These are phyloP conservation scores for Vitis hybrid DNA, from an alignment of 177 flowering plant species.

Conservation along the genomic window DNA sequence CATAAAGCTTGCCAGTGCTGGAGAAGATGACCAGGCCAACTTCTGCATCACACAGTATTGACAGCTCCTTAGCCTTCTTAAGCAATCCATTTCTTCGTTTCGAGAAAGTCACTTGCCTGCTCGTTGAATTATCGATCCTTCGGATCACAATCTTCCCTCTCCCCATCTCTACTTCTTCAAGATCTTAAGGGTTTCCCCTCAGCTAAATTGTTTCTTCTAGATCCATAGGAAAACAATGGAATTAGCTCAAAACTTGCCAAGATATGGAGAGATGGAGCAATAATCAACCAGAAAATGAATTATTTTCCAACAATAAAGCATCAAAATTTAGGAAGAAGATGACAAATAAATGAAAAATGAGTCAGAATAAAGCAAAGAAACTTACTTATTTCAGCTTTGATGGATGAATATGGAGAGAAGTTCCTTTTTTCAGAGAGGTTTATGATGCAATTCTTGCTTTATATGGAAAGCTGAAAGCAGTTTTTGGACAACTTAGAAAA, in stretches of 20 bases:
- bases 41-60: conserved; percentile 66
- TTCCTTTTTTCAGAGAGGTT: too few species aligned
- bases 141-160: conserved; percentile 68
- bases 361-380: background rate
- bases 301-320: too few species aligned
- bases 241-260: background rate
- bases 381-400: background rate
- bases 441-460: conserved; percentile 2
- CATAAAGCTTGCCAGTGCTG: conserved; percentile 63
- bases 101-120: conserved; percentile 64
- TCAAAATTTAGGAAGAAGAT: too few species aligned
- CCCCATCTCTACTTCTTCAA: conserved; percentile 33
- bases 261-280: too few species aligned
- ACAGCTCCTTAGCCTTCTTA: conserved; percentile 63
- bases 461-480: conserved; percentile 18
- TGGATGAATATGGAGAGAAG: background rate
- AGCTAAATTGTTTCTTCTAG: background rate
- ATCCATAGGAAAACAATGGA: background rate
- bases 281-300: too few species aligned
- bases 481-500: background rate
- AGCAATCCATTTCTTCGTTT: conserved; percentile 57
- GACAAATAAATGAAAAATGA: too few species aligned
- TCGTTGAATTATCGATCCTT: conserved; percentile 58
- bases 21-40: conserved; percentile 64
- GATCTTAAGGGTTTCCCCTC: too few species aligned